Evolutionary conservation across 2,329 filamentous ascomycete genomes (phyloP), one percentile per base, ranked within the genome.

Genomic region (Blumeria graminis): DNA sequence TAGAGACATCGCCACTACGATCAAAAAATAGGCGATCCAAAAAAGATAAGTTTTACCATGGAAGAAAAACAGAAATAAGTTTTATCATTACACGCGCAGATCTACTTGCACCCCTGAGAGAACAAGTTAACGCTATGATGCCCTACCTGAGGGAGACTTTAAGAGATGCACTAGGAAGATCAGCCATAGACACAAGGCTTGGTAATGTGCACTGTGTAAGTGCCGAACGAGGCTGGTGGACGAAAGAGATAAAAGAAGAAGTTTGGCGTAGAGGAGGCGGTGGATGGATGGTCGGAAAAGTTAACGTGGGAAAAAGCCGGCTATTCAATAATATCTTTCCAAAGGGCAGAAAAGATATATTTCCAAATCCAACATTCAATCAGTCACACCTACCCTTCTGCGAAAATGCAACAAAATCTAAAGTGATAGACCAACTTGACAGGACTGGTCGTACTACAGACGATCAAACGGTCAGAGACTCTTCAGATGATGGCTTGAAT

Each of bases 271-370:
- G 86, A 53, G 88, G 87, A 3, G 90, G 90, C 4, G 92, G 82
- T 14, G 82, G 85, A 14, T 98, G 92, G 90, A 82, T 98, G 74
- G 84, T 98, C 2, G 92, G 92, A n/a, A 96, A 94, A 68, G 87
- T 88, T 60, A 98, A 98, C 65, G 93, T 96, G 1, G 93, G 92
- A 28, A 98, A 98, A 70, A 96, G 90, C 63, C 83, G 84, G 65
- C 76, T 98, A 1, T 94, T 96, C 59, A 82, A 92, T 62, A 77
- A 81, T 4, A 80, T 95, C 7, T 94, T 89, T 64, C 90, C 93
- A 3, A 90, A 84, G 72, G 81, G 80, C 32, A 74, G 72, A 69
- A 58, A 65, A 65, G 57, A 61, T 9, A 38, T 34, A 13, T 14
- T 6, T 11, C 32, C 18, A 14, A 33, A 51, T 33, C 8, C 14